These are phyloP conservation scores for Garcia nutans DNA, from an alignment of 345 rosid genomes.

Conservation along the genomic window DNA sequence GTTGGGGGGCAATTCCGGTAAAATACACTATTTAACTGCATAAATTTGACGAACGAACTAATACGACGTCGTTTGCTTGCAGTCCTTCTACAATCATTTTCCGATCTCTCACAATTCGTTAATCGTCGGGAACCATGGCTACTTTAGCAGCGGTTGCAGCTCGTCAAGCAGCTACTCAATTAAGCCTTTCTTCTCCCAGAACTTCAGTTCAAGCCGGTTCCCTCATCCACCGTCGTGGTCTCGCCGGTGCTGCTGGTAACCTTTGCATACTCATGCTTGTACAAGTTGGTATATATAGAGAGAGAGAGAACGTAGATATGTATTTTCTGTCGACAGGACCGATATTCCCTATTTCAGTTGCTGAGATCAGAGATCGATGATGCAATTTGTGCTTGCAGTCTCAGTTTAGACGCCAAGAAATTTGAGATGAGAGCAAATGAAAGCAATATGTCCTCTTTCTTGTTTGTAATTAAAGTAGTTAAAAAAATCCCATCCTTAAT, in stretches of 20 bases:
- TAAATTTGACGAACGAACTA: too few relatives aligned
- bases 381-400: not conserved
- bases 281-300: not conserved
- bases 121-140: slow-evolving; percentile 40
- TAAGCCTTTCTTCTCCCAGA: slow-evolving; percentile 34
- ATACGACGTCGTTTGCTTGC: too few relatives aligned
- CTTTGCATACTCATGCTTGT: not conserved
- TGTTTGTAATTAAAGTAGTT: not conserved
- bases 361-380: not conserved
- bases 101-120: not conserved
- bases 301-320: not conserved
- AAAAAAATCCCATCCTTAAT: not conserved
- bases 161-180: slow-evolving; percentile 37
- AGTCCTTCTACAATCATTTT: not conserved
- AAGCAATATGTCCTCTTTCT: not conserved
- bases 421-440: not conserved
- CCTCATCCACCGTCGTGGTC: slow-evolving; percentile 66
- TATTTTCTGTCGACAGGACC: not conserved
- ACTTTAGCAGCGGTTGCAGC: slow-evolving; percentile 50
- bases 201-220: slow-evolving; percentile 34
- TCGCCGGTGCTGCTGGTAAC: slow-evolving; percentile 83
- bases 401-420: not conserved
- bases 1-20: too few relatives aligned
- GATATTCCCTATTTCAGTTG: not conserved
- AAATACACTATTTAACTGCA: too few relatives aligned